These are phyloP conservation scores for Pelargonium nanum DNA, from an alignment of 345 rosid species.

Conservation along the genomic window DNA sequence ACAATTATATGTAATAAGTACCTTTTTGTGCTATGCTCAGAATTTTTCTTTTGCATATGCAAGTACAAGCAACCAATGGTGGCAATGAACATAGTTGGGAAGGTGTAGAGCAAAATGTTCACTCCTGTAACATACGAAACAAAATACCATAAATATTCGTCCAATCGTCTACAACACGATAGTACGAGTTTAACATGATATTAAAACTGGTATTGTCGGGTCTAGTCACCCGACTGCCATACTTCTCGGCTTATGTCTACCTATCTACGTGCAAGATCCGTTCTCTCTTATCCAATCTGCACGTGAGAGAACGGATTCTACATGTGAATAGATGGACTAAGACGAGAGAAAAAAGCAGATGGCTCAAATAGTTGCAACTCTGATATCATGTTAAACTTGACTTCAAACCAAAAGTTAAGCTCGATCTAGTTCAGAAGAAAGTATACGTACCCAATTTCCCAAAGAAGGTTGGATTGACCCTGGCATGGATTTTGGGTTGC, in stretches of 20 bases:
- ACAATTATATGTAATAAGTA: too few relatives aligned
- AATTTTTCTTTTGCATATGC: constrained; percentile 32
- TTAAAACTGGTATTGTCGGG: too few relatives aligned
- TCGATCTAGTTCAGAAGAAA: not conserved
- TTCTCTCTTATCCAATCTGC: too few relatives aligned
- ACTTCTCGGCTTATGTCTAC: too few relatives aligned
- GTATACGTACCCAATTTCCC: constrained; percentile 36
- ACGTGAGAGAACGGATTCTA: too few relatives aligned
- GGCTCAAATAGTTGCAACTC: not conserved
- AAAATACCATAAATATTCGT: not conserved
- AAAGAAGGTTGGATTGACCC: constrained; percentile 39
- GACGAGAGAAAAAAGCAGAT: too few relatives aligned
- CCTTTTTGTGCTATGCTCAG: not conserved
- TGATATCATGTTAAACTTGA: too few relatives aligned
- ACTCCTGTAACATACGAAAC: constrained; percentile 25
- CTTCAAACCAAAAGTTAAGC: not conserved
- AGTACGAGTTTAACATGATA: too few relatives aligned
- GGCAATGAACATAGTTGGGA: constrained; percentile 55
- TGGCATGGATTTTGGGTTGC: constrained; percentile 26
- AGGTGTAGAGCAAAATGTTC: constrained; percentile 47
- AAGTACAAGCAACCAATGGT: constrained; percentile 47
- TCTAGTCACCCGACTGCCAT: too few relatives aligned
- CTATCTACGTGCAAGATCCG: too few relatives aligned
- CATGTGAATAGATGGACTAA: too few relatives aligned
- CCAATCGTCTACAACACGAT: not conserved